These are phyloP conservation scores for Serpula lacrymans DNA, from an alignment of 768 basidiomycete species.

Conservation along the genomic window DNA sequence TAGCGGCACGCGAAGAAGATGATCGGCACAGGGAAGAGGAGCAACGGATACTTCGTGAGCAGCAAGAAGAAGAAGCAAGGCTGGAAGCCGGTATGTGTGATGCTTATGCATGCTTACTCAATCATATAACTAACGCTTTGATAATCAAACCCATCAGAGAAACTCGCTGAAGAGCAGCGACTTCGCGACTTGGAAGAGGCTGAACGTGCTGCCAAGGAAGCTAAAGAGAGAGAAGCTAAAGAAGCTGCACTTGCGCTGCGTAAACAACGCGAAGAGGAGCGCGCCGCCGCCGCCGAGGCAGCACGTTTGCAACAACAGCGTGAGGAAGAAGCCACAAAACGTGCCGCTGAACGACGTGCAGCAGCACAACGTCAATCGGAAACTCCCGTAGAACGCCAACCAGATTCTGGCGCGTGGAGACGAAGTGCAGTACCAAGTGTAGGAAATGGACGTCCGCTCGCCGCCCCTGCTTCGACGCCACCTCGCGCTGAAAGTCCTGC, in stretches of 20 bases:
- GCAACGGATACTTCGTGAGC: slow-evolving; percentile 13
- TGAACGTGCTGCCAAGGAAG: slow-evolving; percentile 45
- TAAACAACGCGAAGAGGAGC: slow-evolving; percentile 49
- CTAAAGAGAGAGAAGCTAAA: slow-evolving; percentile 52
- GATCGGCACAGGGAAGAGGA: slow-evolving; percentile 27
- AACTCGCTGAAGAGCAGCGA: slow-evolving; percentile 52
- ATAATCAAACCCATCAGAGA: slow-evolving; percentile 39
- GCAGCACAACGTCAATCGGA: slow-evolving; percentile 25
- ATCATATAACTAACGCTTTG: background rate
- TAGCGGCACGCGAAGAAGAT: slow-evolving; percentile 54
- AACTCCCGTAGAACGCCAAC: too few relatives aligned
- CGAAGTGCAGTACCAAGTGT: slow-evolving; percentile 11
- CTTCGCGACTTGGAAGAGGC: slow-evolving; percentile 48
- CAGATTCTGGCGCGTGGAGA: slow-evolving; percentile 21
- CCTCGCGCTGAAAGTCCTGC: slow-evolving; percentile 57
- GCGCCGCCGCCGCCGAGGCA: slow-evolving; percentile 48
- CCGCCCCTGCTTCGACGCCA: slow-evolving; percentile 30
- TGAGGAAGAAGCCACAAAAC: slow-evolving; percentile 67
- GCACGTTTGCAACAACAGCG: slow-evolving; percentile 59
- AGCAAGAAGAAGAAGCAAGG: slow-evolving; percentile 42
- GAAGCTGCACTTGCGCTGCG: too few relatives aligned
- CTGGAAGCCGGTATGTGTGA: slow-evolving; percentile 48
- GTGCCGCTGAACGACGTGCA: slow-evolving; percentile 36
- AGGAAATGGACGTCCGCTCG: too few relatives aligned
- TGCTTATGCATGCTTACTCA: slow-evolving; percentile 1